Percentiles rank a stretch among this genome's conserved stretches.
These are phyloP conservation scores for Phytophthora cryptogea DNA, from an alignment of 352 stramenopile species.

Conservation along the genomic window DNA sequence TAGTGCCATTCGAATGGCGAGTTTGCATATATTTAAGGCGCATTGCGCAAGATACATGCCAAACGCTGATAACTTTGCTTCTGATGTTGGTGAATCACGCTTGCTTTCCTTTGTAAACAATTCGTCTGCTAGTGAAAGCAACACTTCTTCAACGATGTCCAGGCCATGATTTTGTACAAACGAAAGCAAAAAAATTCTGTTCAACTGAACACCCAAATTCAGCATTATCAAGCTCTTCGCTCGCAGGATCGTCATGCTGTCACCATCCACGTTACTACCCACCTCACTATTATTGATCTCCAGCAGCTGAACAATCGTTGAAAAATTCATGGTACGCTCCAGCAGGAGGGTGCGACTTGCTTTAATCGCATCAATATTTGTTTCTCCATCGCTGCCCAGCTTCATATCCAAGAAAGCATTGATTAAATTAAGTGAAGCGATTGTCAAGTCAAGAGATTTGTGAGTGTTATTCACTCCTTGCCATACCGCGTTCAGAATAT, in stretches of 20 bases:
- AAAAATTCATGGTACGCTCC: slow-evolving; percentile 40
- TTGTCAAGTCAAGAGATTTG: slow-evolving; percentile 35
- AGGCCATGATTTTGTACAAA: slow-evolving; percentile 46
- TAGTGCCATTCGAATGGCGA: slow-evolving; percentile 61
- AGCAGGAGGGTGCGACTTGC: slow-evolving; percentile 41
- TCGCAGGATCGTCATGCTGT: slow-evolving; percentile 37
- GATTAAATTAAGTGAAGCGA: slow-evolving; percentile 67
- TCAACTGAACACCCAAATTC: slow-evolving; percentile 60
- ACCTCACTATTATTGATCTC: slow-evolving; percentile 4
- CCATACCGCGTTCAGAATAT: slow-evolving; percentile 50
- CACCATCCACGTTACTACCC: slow-evolving; percentile 1
- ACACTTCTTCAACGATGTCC: slow-evolving; percentile 37
- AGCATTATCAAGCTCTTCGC: slow-evolving; percentile 73
- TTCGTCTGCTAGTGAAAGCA: slow-evolving; percentile 32
- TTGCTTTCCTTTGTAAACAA: slow-evolving; percentile 16
- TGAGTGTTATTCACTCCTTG: slow-evolving; percentile 28
- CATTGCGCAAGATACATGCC: slow-evolving; percentile 69
- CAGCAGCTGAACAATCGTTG: slow-evolving; percentile 26
- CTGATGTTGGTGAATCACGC: neutral
- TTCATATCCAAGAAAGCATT: slow-evolving; percentile 68
- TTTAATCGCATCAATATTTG: slow-evolving; percentile 36
- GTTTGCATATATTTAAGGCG: slow-evolving; percentile 57
- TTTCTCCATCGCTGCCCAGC: slow-evolving; percentile 27
- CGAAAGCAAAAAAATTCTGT: slow-evolving; percentile 38
- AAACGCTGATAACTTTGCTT: slow-evolving; percentile 25